These are phyloP conservation scores for Lasiodiplodia gonubiensis DNA, from an alignment of 2,329 filamentous ascomycete species.

Conservation along the genomic window DNA sequence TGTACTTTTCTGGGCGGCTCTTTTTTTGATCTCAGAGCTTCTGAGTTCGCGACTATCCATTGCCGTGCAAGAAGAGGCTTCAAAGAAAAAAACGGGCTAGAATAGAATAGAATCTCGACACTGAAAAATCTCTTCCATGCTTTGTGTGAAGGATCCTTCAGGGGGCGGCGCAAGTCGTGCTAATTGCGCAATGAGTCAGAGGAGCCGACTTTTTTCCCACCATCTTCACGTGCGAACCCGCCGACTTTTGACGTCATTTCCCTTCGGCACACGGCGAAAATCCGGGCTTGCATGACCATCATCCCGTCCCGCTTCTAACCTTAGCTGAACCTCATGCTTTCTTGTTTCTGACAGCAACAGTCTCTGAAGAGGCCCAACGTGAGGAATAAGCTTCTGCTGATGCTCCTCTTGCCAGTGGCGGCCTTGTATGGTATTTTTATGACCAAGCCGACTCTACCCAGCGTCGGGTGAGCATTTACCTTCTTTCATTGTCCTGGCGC, in stretches of 20 bases:
- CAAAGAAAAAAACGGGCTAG: conserved; percentile 11
- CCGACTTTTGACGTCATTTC: not conserved
- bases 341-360: not conserved
- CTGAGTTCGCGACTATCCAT: not conserved
- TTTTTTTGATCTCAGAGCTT: conserved; percentile 1
- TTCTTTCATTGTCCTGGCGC: too few species aligned
- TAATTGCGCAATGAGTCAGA: not conserved
- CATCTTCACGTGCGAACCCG: not conserved
- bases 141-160: not conserved
- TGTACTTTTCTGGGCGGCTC: not conserved
- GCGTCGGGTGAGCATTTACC: too few species aligned
- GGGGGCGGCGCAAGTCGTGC: not conserved
- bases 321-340: not conserved
- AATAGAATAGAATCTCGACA: conserved; percentile 20
- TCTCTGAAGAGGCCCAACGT: not conserved
- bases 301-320: not conserved
- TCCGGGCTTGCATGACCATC: not conserved
- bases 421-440: too few species aligned
- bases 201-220: not conserved
- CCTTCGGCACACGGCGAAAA: not conserved
- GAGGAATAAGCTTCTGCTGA: too few species aligned
- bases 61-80: not conserved
- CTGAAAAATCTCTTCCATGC: not conserved
- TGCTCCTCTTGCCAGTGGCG: too few species aligned
- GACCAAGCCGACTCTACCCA: too few species aligned